Evolutionary conservation across 352 stramenopile genomes (phyloP), one percentile per base, ranked within the genome.

Genomic region (Hyaloperonospora arabidopsidis): DNA sequence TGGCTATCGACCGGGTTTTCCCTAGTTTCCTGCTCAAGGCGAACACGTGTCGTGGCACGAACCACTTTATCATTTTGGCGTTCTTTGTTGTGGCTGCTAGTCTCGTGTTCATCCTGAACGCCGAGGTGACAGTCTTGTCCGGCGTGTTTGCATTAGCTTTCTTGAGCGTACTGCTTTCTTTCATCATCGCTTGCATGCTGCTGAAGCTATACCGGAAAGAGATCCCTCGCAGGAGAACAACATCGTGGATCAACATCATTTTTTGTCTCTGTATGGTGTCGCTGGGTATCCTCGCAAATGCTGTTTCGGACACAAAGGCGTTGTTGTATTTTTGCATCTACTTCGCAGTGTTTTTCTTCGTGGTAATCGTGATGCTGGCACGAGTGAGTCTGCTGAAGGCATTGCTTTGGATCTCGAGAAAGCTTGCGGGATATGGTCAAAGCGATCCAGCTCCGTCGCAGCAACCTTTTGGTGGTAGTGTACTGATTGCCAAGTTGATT

Each of bases 101-200:
- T 49, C 72, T 94, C 45, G 79, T 91, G 23, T 62, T 91, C 22
- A 66, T 87, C 29, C 57, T 95, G 43, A 61, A 95, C 47, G 84
- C 79, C n/a, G 57, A 95, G 45, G 84, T 94, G 38, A 76, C 63
- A 1, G 71, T 74, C 17, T 67, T 97, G 7, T 78, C 79, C 1
- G 85, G 86, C 12, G 87, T 97, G 8, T 97, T 96, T 56, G 86
- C 78, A 3, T 86, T 93, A 25, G 81, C 87, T 6, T 97, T 97
- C 57, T 56, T 97, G 1, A 75, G 65, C 7, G 80, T 96, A 5
- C 79, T 97, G 63, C 58, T 67, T 11, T 87, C 92, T 19, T 96
- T 96, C 57, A 74, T 66, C 7, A 61, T 80, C 10, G 87, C 81
- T 28, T 93, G 84, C 53, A 63, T 96, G 14, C 38, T 95, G n/a